Base-by-base conservation (phyloP, 352 stramenopile species). In the Globisporangium iwayamae region DNA sequence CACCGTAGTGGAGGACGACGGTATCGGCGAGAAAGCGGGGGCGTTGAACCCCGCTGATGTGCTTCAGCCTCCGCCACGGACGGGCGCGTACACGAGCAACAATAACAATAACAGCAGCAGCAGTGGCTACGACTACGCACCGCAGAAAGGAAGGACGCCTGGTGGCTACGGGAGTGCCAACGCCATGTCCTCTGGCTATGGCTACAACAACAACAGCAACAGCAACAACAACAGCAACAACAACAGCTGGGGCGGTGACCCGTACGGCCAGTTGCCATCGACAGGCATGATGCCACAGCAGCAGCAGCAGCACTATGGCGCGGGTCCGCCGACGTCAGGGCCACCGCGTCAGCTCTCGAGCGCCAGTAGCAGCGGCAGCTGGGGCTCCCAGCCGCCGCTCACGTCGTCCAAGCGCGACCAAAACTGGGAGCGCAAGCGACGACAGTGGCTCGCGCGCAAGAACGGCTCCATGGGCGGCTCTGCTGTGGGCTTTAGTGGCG, bases 351-450 rank as follows among this genome's bases (percentile, higher is more conserved):
- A 43, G 4, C 25, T 56, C 62, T 68, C 60, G 22, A 51, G 51
- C 53, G 20, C 65, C 10, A 39, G 34, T 39, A 39, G 34, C 34
- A 39, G 34, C 11, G 10, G 34, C 34, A 66, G 65, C 25, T 78
- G 68, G 62, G 69, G 70, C 22, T 69, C 71, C 16, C 83, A 92
- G 61, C 79, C 79, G 32, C 84, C 82, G 34, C 71, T 93, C 39
- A 93, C 84, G 22, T 83, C 80, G 41, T 93, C 84, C 25, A 90
- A 90, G 52, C 72, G 84, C 22, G 84, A 93, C 58, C 84, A 93
- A 59, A 93, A 88, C 64, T 93, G 84, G 84, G 84, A 91, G 60
- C 83, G 81, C 62, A 93, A 93, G 65, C 78, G 82, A 4, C 76
- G 81, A 0, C 74, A 80, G 36, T 93, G 84, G 84, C 68, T 91